These are phyloP conservation scores for Saccharomycopsis sp. DNA, from an alignment of 805 yeast genomes.

Conservation along the genomic window DNA sequence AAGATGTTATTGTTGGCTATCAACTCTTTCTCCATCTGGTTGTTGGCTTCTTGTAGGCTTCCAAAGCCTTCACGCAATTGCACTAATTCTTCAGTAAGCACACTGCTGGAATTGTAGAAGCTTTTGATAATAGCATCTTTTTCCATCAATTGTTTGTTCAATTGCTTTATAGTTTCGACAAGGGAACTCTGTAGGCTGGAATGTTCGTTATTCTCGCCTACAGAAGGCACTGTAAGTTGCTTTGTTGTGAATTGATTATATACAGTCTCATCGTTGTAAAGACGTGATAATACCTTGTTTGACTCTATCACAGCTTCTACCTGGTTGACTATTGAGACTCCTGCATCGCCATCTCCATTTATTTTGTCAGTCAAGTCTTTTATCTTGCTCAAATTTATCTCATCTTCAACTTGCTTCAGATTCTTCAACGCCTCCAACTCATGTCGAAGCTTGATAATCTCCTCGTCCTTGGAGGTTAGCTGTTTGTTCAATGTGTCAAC, in stretches of 20 bases:
- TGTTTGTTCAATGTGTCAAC: not conserved
- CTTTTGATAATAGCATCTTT: not conserved
- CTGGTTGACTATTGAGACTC: not conserved
- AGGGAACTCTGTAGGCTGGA: not conserved
- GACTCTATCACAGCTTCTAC: not conserved
- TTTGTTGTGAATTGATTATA: not conserved
- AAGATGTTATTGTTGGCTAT: not conserved
- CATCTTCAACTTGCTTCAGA: not conserved
- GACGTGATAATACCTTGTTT: not conserved
- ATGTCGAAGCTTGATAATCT: not conserved
- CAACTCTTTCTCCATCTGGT: not conserved
- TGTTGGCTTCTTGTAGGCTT: not conserved
- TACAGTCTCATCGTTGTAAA: not conserved
- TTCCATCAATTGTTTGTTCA: not conserved
- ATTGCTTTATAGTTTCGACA: not conserved
- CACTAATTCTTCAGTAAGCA: not conserved
- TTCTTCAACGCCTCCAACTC: not conserved
- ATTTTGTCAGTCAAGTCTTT: not conserved
- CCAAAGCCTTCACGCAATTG: not conserved
- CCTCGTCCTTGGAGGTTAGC: not conserved
- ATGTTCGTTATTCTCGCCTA: not conserved
- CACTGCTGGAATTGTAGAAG: not conserved
- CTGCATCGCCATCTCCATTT: not conserved
- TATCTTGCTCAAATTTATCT: not conserved
- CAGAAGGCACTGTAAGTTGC: not conserved